Evolutionary conservation across 2,329 filamentous ascomycete species (phyloP), one percentile per base, ranked within the genome.

Genomic region (Aureobasidium sp.): DNA sequence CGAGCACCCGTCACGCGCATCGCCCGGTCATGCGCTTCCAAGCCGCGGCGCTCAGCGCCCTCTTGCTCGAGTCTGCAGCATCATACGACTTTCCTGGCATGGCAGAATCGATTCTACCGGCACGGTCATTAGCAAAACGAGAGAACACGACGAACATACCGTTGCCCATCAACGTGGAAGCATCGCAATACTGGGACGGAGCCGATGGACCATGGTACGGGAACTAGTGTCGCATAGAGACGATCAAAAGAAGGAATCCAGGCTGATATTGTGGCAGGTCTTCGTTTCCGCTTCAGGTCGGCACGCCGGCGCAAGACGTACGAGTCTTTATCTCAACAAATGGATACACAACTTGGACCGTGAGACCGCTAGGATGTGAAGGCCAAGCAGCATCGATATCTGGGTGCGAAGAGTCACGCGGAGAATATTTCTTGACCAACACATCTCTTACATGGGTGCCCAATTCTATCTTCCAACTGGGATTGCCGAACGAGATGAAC

Each of bases 391-490:
- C 55, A 48, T 68, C 69, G 41, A 66, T 67, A n/a, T 55, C 59
- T 29, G 63, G 69, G 45, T 75, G 73, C 63, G 59, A 62, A 25
- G 64, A 69, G 39, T 61, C 64, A 48, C 68, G 73, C 5, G 73
- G 73, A 4, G 61, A 55, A 44, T 52, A 70, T 10, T 89, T 84
- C 70, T 76, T 82, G 62, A 73, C 77, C 8, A 75, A 73, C 16
- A 69, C 76, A 44, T 89, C 86, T 3, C 75, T 75, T 13, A 81
- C 81, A 42, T 90, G 86, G 85, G 74, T 77, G 21, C 66, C 81
- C 1, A 77, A 87, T 54, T 86, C 85, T 42, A 78, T 78, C 42
- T 89, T 81, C 77, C 76, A 83, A 65, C 76, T 88, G 41, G 85
- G 83, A 50, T 75, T 87, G 32, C 41, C 25, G 16, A 44, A 58